phyloP scores from a whole-genome alignment of 2,329 filamentous ascomycete genomes.

The Cytospora mali region DNA sequence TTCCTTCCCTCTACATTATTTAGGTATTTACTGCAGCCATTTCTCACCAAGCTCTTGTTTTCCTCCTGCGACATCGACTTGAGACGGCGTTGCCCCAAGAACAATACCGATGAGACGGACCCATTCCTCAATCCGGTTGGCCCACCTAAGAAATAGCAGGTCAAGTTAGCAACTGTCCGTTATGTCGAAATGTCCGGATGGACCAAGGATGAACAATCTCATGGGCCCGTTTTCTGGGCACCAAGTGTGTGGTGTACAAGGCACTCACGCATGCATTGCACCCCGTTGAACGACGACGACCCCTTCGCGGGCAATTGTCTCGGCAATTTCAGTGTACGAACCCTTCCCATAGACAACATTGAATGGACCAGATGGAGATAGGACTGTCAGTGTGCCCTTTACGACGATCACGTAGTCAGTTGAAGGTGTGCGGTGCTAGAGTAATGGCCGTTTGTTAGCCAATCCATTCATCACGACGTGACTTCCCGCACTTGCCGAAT shows the following conservation, averaged over 20 bases:
- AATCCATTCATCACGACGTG: background rate
- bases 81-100: slow-evolving; percentile 12
- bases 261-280: slow-evolving; percentile 39
- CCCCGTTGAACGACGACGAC: slow-evolving; percentile 38
- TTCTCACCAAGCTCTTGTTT: slow-evolving; percentile 18
- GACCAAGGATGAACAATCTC: no score
- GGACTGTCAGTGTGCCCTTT: slow-evolving; percentile 34
- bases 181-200: no score
- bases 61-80: slow-evolving; percentile 13
- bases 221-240: no score
- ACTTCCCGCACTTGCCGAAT: no score
- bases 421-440: slow-evolving; percentile 38
- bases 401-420: slow-evolving; percentile 38
- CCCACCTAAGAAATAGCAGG: slow-evolving; percentile 12
- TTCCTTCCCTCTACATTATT: background rate
- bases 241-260: background rate
- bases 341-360: slow-evolving; percentile 33
- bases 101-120: slow-evolving; percentile 18
- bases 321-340: slow-evolving; percentile 33
- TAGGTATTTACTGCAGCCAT: slow-evolving; percentile 25
- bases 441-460: background rate
- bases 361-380: slow-evolving; percentile 34
- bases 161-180: no score
- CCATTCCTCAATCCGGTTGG: slow-evolving; percentile 26
- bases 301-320: slow-evolving; percentile 35